phyloP scores from a whole-genome alignment of 2,329 filamentous ascomycete genomes.

The Aspergillus fijiensis region DNA sequence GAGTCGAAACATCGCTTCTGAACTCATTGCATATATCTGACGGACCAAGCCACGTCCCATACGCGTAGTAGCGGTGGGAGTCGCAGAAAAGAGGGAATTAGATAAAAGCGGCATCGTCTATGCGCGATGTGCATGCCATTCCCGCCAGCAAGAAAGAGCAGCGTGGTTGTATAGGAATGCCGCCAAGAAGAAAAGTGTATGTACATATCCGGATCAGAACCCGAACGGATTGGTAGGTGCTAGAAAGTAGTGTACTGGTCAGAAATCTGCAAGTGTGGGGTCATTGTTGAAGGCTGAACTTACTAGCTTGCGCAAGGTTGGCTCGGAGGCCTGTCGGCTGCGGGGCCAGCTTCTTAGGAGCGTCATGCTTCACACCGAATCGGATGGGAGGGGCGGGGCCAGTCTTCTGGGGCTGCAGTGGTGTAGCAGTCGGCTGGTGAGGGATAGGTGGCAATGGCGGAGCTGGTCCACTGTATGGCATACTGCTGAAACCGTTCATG shows the following conservation, averaged over 20 bases:
- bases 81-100: conserved; percentile 6
- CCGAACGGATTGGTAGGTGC: conserved; percentile 71
- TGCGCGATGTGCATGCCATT: conserved; percentile 15
- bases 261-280: neutral
- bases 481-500: conserved; percentile 51
- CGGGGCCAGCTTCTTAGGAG: conserved; percentile 72
- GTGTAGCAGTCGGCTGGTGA: conserved; percentile 58
- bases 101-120: conserved; percentile 11
- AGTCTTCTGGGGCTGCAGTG: conserved; percentile 74
- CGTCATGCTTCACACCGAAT: conserved; percentile 73
- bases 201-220: conserved; percentile 51
- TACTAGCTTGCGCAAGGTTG: conserved; percentile 93
- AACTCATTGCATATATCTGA: conserved; percentile 17
- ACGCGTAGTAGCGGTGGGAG: conserved; percentile 17
- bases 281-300: conserved; percentile 50
- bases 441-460: conserved; percentile 58
- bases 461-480: conserved; percentile 51
- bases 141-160: conserved; percentile 19
- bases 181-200: conserved; percentile 25
- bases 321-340: conserved; percentile 88
- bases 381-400: conserved; percentile 83
- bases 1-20: conserved; percentile 14
- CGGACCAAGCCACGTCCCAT: neutral
- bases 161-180: conserved; percentile 24
- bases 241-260: conserved; percentile 29